phyloP scores from a whole-genome alignment of 331 rosid species.

The Quercus phellos region DNA sequence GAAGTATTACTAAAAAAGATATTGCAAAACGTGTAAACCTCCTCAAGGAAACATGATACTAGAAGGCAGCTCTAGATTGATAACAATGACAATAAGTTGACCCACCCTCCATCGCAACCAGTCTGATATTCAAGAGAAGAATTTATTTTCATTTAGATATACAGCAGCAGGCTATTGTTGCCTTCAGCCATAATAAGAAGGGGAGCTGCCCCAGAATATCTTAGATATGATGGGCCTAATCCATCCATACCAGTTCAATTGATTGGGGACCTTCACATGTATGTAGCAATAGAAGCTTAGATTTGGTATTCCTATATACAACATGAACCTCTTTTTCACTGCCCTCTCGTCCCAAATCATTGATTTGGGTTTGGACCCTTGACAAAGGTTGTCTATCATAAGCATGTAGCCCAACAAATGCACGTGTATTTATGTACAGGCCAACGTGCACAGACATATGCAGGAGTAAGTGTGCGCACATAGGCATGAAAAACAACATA shows the following conservation, averaged over 20 bases:
- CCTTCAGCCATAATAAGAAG: neutral
- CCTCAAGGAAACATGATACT: neutral
- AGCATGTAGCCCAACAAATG: neutral
- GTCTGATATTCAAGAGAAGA: neutral
- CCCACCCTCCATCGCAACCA: neutral
- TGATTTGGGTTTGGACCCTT: neutral
- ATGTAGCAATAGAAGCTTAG: neutral
- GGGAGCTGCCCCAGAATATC: neutral
- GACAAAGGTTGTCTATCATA: neutral
- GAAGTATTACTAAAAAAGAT: neutral
- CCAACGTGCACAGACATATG: neutral
- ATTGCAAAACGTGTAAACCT: neutral
- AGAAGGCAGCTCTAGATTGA: neutral
- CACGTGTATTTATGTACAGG: neutral
- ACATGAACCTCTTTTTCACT: neutral
- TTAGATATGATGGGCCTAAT: neutral
- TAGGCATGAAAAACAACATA: neutral
- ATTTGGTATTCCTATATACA: neutral
- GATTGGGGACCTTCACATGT: neutral
- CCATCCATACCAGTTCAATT: neutral
- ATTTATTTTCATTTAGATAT: neutral
- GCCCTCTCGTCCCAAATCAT: neutral
- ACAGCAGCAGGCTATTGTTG: neutral
- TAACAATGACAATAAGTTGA: neutral
- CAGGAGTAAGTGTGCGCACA: neutral